Evolutionary conservation across 1,284 basidiomycete species (phyloP).

Genomic region (Sphaerobolus stellatus): DNA sequence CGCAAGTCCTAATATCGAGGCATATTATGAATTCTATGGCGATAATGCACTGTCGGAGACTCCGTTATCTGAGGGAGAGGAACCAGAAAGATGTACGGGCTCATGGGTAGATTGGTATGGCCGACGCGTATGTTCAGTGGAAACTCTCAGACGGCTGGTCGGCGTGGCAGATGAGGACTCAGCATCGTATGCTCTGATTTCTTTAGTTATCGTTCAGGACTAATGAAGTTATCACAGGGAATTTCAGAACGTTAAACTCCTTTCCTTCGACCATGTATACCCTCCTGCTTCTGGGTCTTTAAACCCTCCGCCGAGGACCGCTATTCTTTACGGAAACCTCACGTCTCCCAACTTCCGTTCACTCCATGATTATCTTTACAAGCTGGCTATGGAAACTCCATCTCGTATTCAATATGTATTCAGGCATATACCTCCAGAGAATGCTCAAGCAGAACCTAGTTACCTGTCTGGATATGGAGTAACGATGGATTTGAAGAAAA

Average conservation of each 20-base stretch:
- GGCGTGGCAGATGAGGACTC: constrained; percentile 54
- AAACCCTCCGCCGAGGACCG: constrained; percentile 51
- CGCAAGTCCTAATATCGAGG: constrained; percentile 69
- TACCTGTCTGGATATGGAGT: constrained; percentile 89
- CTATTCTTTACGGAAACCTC: constrained; percentile 72
- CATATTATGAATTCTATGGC: constrained; percentile 68
- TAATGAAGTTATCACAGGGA: no score
- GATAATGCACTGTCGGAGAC: constrained; percentile 31
- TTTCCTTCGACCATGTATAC: constrained; percentile 72
- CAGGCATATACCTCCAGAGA: constrained; percentile 57
- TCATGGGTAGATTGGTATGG: constrained; percentile 92
- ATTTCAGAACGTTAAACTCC: constrained; percentile 36
- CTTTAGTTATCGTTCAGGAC: neutral
- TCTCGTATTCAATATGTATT: constrained; percentile 71
- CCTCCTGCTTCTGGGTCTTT: constrained; percentile 43
- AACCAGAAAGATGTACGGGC: constrained; percentile 47
- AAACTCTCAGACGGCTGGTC: constrained; percentile 57
- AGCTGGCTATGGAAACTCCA: constrained; percentile 43
- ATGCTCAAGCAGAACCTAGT: constrained; percentile 25
- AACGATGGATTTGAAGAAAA: constrained; percentile 92
- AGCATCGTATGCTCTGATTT: constrained; percentile 23
- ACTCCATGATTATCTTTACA: constrained; percentile 63
- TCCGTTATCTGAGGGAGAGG: constrained; percentile 27
- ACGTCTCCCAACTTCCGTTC: constrained; percentile 60
- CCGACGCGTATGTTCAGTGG: constrained; percentile 68